phyloP scores from a whole-genome alignment of 78 protist species.

The Dictyostelium firmibasis region DNA sequence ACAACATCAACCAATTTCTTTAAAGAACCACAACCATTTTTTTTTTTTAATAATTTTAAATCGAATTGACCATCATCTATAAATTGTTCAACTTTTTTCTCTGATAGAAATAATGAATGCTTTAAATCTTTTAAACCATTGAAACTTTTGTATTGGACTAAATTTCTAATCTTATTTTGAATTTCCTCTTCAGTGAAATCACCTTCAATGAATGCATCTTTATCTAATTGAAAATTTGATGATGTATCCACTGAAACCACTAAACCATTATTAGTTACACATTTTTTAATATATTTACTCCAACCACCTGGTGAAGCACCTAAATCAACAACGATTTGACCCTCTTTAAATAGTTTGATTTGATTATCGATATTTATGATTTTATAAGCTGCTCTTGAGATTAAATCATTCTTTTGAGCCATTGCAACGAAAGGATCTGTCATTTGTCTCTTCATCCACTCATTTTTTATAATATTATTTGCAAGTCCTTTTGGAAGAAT shows the following conservation, averaged over 20 bases:
- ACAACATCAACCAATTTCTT: slow-evolving; percentile 20
- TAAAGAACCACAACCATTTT: background rate
- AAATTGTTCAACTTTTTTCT: background rate
- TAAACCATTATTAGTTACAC: background rate
- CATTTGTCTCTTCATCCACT: slow-evolving; percentile 74
- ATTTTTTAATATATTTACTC: background rate
- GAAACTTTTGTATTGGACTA: background rate
- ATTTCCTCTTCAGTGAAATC: background rate
- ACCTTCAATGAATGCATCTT: slow-evolving; percentile 24
- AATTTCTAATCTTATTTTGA: background rate
- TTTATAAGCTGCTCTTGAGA: slow-evolving; percentile 60
- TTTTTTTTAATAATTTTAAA: background rate
- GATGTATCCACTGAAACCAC: slow-evolving; percentile 36
- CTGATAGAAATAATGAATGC: background rate
- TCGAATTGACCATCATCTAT: background rate
- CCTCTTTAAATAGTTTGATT: background rate
- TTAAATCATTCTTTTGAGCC: background rate
- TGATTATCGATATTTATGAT: slow-evolving; percentile 21
- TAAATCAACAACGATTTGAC: slow-evolving; percentile 18
- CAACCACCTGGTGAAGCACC: slow-evolving; percentile 74
- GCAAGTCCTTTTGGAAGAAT: background rate
- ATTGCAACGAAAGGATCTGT: slow-evolving; percentile 31
- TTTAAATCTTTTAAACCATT: background rate
- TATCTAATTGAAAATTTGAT: background rate
- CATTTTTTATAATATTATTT: background rate